Evolutionary conservation across 768 basidiomycete genomes (phyloP).

Genomic region (Tubosaeta sp.): DNA sequence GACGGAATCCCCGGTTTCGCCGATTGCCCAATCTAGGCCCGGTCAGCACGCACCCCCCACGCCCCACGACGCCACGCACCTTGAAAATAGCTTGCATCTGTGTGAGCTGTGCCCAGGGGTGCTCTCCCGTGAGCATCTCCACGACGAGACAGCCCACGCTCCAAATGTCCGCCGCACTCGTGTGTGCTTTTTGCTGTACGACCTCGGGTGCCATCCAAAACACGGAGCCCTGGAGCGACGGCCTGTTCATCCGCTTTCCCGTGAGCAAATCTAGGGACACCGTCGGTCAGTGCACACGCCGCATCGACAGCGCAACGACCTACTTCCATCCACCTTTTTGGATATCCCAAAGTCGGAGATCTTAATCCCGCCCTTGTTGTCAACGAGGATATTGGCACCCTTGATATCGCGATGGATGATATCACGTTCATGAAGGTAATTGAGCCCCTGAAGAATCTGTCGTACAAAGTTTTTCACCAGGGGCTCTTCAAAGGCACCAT

Average conservation of each 20-base stretch:
- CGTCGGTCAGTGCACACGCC: constrained; percentile 17
- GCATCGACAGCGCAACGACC: constrained; percentile 32
- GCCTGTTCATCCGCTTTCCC: constrained; percentile 75
- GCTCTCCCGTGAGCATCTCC: constrained; percentile 95
- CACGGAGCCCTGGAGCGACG: constrained; percentile 94
- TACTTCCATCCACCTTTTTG: constrained; percentile 95
- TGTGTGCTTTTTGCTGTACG: constrained; percentile 92
- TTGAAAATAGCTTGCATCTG: constrained; percentile 99
- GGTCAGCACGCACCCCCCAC: too few species aligned
- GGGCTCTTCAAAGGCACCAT: constrained; percentile 91
- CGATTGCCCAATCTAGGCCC: constrained; percentile 78
- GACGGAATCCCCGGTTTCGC: constrained; percentile 84
- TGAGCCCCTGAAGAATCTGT: constrained; percentile 84
- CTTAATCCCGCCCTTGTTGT: constrained; percentile 96
- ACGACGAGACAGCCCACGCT: constrained; percentile 92
- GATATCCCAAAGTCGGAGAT: constrained; percentile 97
- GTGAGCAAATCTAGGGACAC: constrained; percentile 36
- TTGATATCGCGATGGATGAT: constrained; percentile 99
- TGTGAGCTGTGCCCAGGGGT: constrained; percentile 91
- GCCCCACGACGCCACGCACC: constrained; percentile 36
- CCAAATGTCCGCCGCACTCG: constrained; percentile 94
- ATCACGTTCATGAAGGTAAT: constrained; percentile 87
- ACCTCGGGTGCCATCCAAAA: constrained; percentile 99
- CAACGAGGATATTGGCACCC: constrained; percentile 96
- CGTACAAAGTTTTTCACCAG: constrained; percentile 90